Evolutionary conservation across 345 rosid genomes (phyloP).

Genomic region (Viola odorata): DNA sequence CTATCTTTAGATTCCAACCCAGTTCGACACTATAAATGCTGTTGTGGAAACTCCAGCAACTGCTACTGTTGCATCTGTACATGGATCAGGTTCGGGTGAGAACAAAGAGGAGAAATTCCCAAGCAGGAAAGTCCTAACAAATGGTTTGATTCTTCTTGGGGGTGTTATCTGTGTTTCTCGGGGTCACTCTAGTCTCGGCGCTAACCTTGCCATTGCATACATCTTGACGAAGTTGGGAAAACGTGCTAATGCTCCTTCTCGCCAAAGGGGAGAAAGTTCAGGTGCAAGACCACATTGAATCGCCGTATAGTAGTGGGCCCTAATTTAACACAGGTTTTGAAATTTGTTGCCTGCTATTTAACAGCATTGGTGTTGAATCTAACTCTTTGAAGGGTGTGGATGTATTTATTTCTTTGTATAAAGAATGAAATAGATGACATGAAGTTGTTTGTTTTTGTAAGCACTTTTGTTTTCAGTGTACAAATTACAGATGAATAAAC

Average conservation of each 20-base stretch:
- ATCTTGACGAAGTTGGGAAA: constrained; percentile 67
- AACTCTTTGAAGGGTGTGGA: no score
- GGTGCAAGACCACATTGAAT: background rate
- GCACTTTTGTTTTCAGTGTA: no score
- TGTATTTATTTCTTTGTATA: no score
- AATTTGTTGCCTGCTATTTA: no score
- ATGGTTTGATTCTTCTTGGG: constrained; percentile 64
- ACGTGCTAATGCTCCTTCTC: constrained; percentile 37
- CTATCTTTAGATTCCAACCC: constrained; percentile 52
- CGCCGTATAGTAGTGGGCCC: no score
- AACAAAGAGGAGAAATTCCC: constrained; percentile 32
- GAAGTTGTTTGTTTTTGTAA: no score
- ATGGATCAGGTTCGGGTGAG: constrained; percentile 20
- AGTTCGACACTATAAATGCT: constrained; percentile 29
- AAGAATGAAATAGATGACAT: no score
- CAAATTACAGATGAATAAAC: no score
- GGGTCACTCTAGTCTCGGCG: constrained; percentile 66
- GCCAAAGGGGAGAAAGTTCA: constrained; percentile 31
- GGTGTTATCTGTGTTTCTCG: constrained; percentile 70
- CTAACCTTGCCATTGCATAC: constrained; percentile 78
- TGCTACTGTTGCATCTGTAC: constrained; percentile 11
- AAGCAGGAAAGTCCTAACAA: constrained; percentile 52
- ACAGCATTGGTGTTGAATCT: no score
- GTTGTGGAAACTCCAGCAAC: constrained; percentile 14
- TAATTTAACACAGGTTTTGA: no score